Percentiles rank a stretch among this genome's conserved stretches.
Conservation (phyloP, 2,329 filamentous ascomycete species). For the Xylariaceae sp. region DNA sequence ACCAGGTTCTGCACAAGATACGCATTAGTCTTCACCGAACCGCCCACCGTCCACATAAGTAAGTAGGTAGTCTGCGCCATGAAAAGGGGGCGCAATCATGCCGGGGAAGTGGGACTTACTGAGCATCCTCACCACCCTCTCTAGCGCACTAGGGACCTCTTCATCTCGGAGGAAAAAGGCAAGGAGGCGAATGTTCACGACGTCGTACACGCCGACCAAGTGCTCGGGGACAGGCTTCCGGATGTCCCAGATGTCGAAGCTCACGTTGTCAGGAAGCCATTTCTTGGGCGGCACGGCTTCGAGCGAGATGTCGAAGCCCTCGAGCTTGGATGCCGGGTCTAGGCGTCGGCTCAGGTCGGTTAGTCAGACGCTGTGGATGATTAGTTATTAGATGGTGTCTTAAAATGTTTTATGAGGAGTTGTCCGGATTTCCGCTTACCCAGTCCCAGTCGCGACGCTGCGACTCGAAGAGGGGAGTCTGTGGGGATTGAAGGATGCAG, state of each 20-base stretch:
- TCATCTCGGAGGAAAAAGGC: slow-evolving; percentile 18
- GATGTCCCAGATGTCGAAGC: slow-evolving; percentile 15
- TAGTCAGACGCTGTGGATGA: slow-evolving; percentile 7
- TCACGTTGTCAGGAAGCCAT: slow-evolving; percentile 17
- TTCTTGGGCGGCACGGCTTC: slow-evolving; percentile 15
- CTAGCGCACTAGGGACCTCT: slow-evolving; percentile 2
- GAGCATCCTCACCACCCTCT: slow-evolving; percentile 2
- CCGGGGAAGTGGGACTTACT: slow-evolving; percentile 1
- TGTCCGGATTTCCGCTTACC: not conserved
- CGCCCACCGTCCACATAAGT: no score
- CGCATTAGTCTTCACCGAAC: not conserved
- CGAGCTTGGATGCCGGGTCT: slow-evolving; percentile 12
- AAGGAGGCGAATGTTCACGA: slow-evolving; percentile 24
- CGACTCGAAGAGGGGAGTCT: no score
- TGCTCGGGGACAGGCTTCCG: slow-evolving; percentile 15
- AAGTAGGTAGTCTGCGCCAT: not conserved
- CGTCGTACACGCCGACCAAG: slow-evolving; percentile 16
- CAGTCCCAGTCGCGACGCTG: no score
- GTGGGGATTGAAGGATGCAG: no score
- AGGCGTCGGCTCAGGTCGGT: slow-evolving; percentile 6
- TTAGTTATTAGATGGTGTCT: not conserved
- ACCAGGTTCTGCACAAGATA: slow-evolving; percentile 13
- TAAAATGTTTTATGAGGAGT: not conserved
- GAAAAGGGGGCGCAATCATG: not conserved
- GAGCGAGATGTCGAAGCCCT: slow-evolving; percentile 24